Evolutionary conservation across 345 rosid genomes (phyloP), one percentile per base, ranked within the genome.

Genomic region (Ceriops tagal): DNA sequence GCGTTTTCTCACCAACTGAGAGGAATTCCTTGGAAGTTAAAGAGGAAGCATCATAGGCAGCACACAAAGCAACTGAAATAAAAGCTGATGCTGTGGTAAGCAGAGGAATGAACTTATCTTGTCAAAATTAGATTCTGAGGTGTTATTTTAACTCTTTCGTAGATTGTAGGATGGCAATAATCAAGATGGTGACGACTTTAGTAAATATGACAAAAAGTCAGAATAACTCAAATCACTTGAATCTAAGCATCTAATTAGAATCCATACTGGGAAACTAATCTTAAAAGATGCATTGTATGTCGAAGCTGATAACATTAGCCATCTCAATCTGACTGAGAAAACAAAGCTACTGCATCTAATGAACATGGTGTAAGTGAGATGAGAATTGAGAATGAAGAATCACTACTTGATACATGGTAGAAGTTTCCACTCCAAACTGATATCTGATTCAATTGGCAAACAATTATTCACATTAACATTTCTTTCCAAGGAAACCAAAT

Each of bases 321-420:
- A 91, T 27, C 66, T 88, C 49, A 90, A 91, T 62, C 65, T 88
- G 83, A 83, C 83, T 60, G 92, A 88, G 68, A 85, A 84, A 26
- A 79, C 74, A 90, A 78, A 79, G 89, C 89, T 22, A 74, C 77
- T 47, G 62, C 71, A 70, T 66, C 80, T 32, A 65, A 82, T 72
- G 88, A 84, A 81, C 74, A 80, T 3, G 78, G 86, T 62, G 63
- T 88, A 0, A 73, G 75, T 86, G 13, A 83, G 87, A 92, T 85
- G 81, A 19, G 28, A 37, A 8, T 31, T n/a, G 26, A 30, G 58
- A 47, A 46, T n/a, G 27, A 16, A 20, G 32, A 22, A 18, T 39
- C 55, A 34, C 4, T 9, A 9, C 2, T 58, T 3, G 32, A 47
- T 43, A 3, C 35, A 24, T 49, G 43, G 32, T 32, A 22, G 27